Evolutionary conservation across 441 rosid species (phyloP).

Genomic region (Brassica hybrid): DNA sequence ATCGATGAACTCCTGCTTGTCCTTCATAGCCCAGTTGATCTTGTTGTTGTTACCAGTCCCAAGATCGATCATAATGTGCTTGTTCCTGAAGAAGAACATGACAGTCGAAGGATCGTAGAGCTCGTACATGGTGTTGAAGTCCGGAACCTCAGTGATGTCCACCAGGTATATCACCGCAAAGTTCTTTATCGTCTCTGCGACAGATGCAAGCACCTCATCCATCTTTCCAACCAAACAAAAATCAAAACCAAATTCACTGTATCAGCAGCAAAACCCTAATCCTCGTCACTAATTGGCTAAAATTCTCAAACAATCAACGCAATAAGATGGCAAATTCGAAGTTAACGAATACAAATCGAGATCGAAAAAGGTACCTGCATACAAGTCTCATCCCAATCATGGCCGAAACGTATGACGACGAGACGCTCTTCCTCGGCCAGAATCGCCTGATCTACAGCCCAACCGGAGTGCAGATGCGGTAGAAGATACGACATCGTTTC

Average conservation of each 20-base stretch:
- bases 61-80: constrained; percentile 95
- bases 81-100: constrained; percentile 99
- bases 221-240: constrained; percentile 49
- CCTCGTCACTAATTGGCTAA: neutral
- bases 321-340: neutral
- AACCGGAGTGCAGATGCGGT: constrained; percentile 88
- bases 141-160: constrained; percentile 91
- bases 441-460: constrained; percentile 92
- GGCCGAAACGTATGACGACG: constrained; percentile 87
- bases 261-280: constrained; percentile 7
- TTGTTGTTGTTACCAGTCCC: constrained; percentile 98
- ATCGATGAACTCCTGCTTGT: constrained; percentile 92
- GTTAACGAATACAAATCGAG: neutral
- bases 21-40: constrained; percentile 97
- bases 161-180: constrained; percentile 95
- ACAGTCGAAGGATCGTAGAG: constrained; percentile 90
- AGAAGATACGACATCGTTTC: constrained; percentile 72
- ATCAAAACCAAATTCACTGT: neutral
- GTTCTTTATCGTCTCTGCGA: constrained; percentile 94
- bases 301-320: neutral
- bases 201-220: constrained; percentile 93
- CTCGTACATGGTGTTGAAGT: constrained; percentile 96
- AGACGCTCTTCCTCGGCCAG: constrained; percentile 87
- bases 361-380: constrained; percentile 64
- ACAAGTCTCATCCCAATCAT: constrained; percentile 95